Conservation (phyloP, 139 green algal species). For the Spirogloea muscicola region DNA sequence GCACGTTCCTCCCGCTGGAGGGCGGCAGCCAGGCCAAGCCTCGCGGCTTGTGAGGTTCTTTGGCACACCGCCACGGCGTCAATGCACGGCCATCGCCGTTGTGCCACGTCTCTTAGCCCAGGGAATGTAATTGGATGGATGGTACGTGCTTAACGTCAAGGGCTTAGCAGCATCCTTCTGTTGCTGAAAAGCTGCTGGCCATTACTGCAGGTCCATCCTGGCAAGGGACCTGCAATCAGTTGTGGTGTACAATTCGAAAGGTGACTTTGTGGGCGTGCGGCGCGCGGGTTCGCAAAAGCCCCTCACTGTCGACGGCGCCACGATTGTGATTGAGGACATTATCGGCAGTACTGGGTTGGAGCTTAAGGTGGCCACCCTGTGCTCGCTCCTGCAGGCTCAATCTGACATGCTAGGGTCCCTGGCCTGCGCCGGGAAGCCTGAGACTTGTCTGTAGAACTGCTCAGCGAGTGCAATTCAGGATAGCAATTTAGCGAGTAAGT, state of each 20-base stretch:
- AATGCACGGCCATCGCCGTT: too few relatives aligned
- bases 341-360: constrained; percentile 40
- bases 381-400: too few relatives aligned
- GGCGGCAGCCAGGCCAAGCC: too few relatives aligned
- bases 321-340: constrained; percentile 70
- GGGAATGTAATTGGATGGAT: too few relatives aligned
- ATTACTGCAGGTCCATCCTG: constrained; percentile 64
- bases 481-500: too few relatives aligned
- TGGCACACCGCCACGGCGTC: neutral
- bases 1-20: constrained; percentile 48
- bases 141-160: neutral
- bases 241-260: constrained; percentile 79
- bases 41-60: neutral
- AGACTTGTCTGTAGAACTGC: too few relatives aligned
- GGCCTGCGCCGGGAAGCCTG: too few relatives aligned
- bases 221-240: constrained; percentile 85
- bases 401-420: too few relatives aligned
- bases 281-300: constrained; percentile 73
- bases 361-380: constrained; percentile 24
- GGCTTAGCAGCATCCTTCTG: neutral
- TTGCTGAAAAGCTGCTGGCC: neutral
- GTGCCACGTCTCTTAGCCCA: too few relatives aligned
- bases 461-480: too few relatives aligned
- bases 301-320: constrained; percentile 79
- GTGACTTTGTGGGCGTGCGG: constrained; percentile 90